Conservation (phyloP, 768 basidiomycete genomes). For the Leccinum truebloodii region DNA sequence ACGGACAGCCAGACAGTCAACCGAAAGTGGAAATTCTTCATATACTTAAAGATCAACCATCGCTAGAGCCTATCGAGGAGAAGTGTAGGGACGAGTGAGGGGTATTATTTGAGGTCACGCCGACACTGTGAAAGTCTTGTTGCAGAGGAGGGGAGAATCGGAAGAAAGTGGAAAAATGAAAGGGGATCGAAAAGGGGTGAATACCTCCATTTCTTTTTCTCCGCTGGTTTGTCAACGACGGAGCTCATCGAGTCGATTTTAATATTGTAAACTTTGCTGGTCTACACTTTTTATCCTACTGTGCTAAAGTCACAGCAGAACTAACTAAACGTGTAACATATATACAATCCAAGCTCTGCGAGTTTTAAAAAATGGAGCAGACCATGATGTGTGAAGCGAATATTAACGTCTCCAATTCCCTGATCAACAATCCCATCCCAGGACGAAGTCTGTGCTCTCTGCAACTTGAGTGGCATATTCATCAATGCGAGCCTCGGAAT, state of each 20-base stretch:
- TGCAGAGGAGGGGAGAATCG: neutral
- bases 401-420: neutral
- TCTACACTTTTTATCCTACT: neutral
- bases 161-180: neutral
- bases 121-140: neutral
- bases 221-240: neutral
- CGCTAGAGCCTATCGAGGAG: conserved; percentile 18
- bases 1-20: conserved; percentile 37
- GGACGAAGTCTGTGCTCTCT: conserved; percentile 48
- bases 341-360: conserved; percentile 2
- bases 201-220: neutral
- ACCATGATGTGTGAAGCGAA: neutral
- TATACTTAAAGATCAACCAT: conserved; percentile 14
- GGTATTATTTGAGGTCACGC: neutral
- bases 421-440: conserved; percentile 74
- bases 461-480: conserved; percentile 15
- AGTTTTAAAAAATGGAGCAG: neutral
- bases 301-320: neutral
- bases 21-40: neutral
- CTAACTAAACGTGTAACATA: neutral
- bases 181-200: neutral
- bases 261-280: neutral
- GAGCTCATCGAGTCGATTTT: neutral
- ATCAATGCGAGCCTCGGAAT: conserved; percentile 13
- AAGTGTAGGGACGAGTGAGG: conserved; percentile 9